Evolutionary conservation across 345 rosid genomes (phyloP), one percentile per base, ranked within the genome.

Genomic region (Dipteronia dyeriana): DNA sequence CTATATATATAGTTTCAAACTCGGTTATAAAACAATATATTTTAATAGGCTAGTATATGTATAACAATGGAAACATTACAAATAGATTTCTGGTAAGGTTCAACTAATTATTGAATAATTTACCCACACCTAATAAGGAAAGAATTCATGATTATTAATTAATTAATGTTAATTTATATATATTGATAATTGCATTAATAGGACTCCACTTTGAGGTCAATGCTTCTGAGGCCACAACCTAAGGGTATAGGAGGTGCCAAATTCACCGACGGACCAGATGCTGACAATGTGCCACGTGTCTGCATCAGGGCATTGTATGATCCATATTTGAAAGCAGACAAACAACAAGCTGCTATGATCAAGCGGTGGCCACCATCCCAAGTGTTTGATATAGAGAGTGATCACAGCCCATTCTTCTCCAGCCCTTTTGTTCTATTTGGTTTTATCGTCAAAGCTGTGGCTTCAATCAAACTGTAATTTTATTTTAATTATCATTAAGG

Each of bases 341-440:
- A 5, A 19, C 76, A 22, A 19, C 83, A 84, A 63, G 88, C 83
- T 14, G 29, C 57, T 6, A 82, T 84, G 85, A 77, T 86, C n/a
- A 12, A 2, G 20, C 61, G 70, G 47, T 86, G 91, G 85, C 85
- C 75, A 13, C 89, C 89, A 38, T 71, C 78, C 45, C 80, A 74
- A 3, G 62, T 61, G 19, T 77, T 78, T 34, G 76, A 23, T 11
- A 59, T 85, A 34, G 81, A 82, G 1, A 85, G 86, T 82, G 90
- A 84, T 39, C 86, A 80, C 76, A 75, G 79, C 25, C 84, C 88
- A 0, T 82, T 83, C 76, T 84, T 87, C 78, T 87, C 85, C 11
- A 71, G 59, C 65, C 84, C 87, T 22, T 67, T 75, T 60, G 67
- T 68, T 71, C 85, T 87, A 11, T 51, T 68, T 25, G 62, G 74